Evolutionary conservation across 345 rosid genomes (phyloP).

Genomic region (Tarenaya hassleriana): DNA sequence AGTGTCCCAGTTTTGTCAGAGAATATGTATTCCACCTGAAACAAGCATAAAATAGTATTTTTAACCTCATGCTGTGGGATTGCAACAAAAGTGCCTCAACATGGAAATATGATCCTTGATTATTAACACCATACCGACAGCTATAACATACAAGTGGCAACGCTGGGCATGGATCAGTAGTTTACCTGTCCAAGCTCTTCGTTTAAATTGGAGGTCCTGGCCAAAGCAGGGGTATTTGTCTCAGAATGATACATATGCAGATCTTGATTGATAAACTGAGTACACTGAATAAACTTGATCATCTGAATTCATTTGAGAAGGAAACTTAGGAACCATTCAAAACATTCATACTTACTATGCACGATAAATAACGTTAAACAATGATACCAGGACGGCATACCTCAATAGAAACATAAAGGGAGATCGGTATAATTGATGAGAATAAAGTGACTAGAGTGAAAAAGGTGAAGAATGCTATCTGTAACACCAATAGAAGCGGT

Average conservation of each 20-base stretch:
- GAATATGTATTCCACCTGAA: slow-evolving; percentile 94
- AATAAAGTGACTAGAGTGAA: slow-evolving; percentile 89
- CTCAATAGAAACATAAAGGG: slow-evolving; percentile 97
- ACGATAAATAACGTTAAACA: not conserved
- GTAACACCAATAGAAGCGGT: slow-evolving; percentile 30
- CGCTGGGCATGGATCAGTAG: slow-evolving; percentile 5
- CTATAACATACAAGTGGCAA: slow-evolving; percentile 14
- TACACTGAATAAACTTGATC: slow-evolving; percentile 94
- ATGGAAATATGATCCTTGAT: not conserved
- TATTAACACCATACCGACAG: slow-evolving; percentile 8
- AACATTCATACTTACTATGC: slow-evolving; percentile 5
- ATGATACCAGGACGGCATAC: slow-evolving; percentile 34
- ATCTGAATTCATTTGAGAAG: slow-evolving; percentile 45
- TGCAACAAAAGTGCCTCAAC: not conserved
- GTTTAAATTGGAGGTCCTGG: slow-evolving; percentile 95
- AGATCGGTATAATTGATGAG: slow-evolving; percentile 94
- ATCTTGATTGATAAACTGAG: slow-evolving; percentile 95
- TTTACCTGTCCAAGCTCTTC: slow-evolving; percentile 99
- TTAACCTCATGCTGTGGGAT: slow-evolving; percentile 10
- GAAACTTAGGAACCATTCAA: slow-evolving; percentile 20
- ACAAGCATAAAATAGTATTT: slow-evolving; percentile 12
- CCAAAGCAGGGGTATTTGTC: slow-evolving; percentile 85
- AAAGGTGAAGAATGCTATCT: slow-evolving; percentile 72
- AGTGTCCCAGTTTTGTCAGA: slow-evolving; percentile 99
- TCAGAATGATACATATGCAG: slow-evolving; percentile 85